Percentiles rank a stretch among this genome's conserved stretches.
phyloP scores from a whole-genome alignment of 1,284 basidiomycete genomes.

The Austroboletus novae-zelandiae region DNA sequence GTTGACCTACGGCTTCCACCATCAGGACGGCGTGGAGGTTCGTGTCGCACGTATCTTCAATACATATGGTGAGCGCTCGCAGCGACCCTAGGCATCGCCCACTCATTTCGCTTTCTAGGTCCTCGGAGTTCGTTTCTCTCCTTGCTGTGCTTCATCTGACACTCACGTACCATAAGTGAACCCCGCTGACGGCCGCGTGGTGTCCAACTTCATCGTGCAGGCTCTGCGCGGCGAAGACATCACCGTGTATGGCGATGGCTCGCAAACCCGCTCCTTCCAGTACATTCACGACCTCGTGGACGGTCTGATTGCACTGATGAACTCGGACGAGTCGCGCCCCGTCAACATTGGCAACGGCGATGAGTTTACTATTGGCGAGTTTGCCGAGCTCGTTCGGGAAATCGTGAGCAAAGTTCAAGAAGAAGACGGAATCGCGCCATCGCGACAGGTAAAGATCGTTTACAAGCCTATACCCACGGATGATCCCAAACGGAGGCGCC shows the following conservation, averaged over 20 bases:
- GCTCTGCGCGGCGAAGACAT: constrained; percentile 94
- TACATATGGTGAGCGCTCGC: constrained; percentile 57
- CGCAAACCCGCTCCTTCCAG: constrained; percentile 95
- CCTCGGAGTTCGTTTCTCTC: constrained; percentile 45
- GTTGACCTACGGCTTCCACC: constrained; percentile 90
- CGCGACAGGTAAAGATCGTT: constrained; percentile 67
- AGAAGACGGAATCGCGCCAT: constrained; percentile 66
- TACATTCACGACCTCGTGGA: constrained; percentile 85
- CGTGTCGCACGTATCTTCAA: constrained; percentile 97
- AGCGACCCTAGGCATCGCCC: not conserved
- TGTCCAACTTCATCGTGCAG: constrained; percentile 98
- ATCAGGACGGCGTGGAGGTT: constrained; percentile 93
- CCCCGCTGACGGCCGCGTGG: constrained; percentile 93
- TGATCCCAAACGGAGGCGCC: constrained; percentile 91
- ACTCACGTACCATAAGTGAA: constrained; percentile 69
- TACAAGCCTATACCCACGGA: constrained; percentile 88
- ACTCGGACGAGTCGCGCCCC: constrained; percentile 85
- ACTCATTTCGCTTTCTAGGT: constrained; percentile 27
- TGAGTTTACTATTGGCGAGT: constrained; percentile 93
- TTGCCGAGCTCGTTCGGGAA: constrained; percentile 85
- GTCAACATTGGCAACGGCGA: constrained; percentile 94
- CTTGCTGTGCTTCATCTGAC: not conserved
- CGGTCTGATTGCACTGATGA: constrained; percentile 89
- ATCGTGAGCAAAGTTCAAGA: constrained; percentile 87
- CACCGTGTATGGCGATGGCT: constrained; percentile 96